Evolutionary conservation across 768 basidiomycete genomes (phyloP), one percentile per base, ranked within the genome.

Genomic region (Lactarius akahatsu): DNA sequence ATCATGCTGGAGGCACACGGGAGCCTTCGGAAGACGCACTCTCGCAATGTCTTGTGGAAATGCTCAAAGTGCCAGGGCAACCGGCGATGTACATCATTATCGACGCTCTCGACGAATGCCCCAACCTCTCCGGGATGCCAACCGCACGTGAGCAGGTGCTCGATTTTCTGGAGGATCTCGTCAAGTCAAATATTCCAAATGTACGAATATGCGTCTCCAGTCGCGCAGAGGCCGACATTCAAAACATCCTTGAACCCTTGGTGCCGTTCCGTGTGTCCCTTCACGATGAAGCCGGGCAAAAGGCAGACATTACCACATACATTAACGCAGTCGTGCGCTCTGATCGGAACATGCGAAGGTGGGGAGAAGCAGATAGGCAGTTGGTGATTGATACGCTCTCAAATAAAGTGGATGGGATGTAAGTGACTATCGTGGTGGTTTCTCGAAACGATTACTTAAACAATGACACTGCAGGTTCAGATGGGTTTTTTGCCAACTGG

Each of bases 31-130:
- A 45, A 20, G 45, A 45, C 20, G 45, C 45, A 45, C 45, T 45
- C 18, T 43, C 43, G 6, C 52, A 55, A 26, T 60, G 64, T 55
- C 52, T 65, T 2, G 54, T 52, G 23, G 40, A 55, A 15, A 45
- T 65, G 50, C 40, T 60, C 30, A 7, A 18, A 34, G 20, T 26
- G 3, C 58, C 50, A 7, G 50, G 38, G 5, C 34, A 60, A 30
- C 36, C 38, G 0, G 30, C 59, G 18, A 32, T 38, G 9, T 45
- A 45, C 30, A 38, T 38, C 11, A 38, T 38, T 38, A 38, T 38
- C 0, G 64, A 65, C 34, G 64, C 59, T 28, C 54, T 65, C 3
- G 64, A 65, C 20, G 64, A 60, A n/a, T 65, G 59, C 43, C 64
- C 59, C 7, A 45, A 15, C 1, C 26, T 32, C 1, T 16, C 40